Percentiles rank a stretch among this genome's conserved stretches.
Conservation (phyloP, 1,139 yeast genomes). For the Hansenula sp. region DNA sequence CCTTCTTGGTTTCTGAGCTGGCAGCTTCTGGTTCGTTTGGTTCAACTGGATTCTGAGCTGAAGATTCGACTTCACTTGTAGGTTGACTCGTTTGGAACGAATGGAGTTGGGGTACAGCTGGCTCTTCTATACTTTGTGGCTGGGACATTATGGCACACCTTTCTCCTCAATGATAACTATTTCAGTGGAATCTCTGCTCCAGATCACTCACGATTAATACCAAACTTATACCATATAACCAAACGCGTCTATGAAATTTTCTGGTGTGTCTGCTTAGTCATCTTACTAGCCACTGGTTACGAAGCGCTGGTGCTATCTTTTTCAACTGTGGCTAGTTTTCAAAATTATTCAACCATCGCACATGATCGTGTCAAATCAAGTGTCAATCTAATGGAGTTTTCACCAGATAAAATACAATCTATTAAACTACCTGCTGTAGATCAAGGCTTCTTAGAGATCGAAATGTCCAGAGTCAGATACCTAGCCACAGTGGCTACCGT, state of each 20-base stretch:
- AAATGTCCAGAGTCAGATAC: neutral
- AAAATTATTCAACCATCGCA: neutral
- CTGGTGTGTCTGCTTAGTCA: too few relatives aligned
- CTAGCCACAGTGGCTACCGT: neutral
- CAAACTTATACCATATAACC: too few relatives aligned
- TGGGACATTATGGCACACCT: neutral
- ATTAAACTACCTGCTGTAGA: neutral
- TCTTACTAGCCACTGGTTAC: too few relatives aligned
- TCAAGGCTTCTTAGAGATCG: neutral
- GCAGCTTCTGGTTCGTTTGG: constrained; percentile 1
- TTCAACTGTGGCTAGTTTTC: neutral
- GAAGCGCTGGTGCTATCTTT: too few relatives aligned
- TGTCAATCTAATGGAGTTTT: neutral
- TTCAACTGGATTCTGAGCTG: neutral
- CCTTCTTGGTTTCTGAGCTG: constrained; percentile 7
- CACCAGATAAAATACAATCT: neutral
- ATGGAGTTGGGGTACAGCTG: constrained; percentile 4
- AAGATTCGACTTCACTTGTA: neutral
- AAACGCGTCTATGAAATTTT: neutral
- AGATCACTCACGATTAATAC: too few relatives aligned
- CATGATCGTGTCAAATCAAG: neutral
- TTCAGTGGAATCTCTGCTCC: neutral
- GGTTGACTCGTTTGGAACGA: constrained; percentile 5
- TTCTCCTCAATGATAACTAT: neutral
- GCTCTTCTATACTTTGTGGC: neutral